Base-by-base conservation (phyloP, 768 basidiomycete genomes). In the Auriscalpium orientale region DNA sequence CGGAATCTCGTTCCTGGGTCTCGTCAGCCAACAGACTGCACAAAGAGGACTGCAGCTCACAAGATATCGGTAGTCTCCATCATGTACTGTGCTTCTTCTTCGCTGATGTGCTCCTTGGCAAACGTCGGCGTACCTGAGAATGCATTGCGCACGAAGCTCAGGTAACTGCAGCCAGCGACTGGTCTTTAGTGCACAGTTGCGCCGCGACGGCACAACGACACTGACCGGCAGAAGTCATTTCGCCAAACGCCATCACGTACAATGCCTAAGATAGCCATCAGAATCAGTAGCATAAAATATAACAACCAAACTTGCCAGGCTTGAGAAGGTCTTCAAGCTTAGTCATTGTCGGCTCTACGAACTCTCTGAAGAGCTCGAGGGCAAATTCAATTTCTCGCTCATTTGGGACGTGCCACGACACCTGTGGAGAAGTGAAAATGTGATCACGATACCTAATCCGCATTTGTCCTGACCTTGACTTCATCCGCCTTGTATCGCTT, bases 161-260 rank as follows among this genome's bases (percentile, higher is more conserved):
- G 66, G 68, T 85, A 80, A 38, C 87, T 87, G 53, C 12, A 44
- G 28, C 28, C 33, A 10, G 16, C 37, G 46, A 34, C 18, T 51
- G 33, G 50, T 52, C 21, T 46, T 48, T 20, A 58, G 52, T 49
- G 33, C 28, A 49, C 8, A 34, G 34, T 9, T 40, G 34, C 3
- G 34, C 35, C n/a, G 28, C 33, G 52, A 13, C 36, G 45, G 53
- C 28, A 21, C 21, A 36, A 55, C 15, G 44, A 47, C 34, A 71
- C 76, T 43, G 35, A 84, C 79, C 90, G 80, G 72, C 91, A 93
- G 65, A 93, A 91, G 60, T 93, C 89, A 67, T 91, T 92, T 12
- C 85, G 78, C 91, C 91, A 94, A 15, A 77, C 59, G 15, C 79
- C 77, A 67, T 87, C 79, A 20, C 83, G 77, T 28, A 71, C 62